Evolutionary conservation across 306 rosid genomes (phyloP).

Genomic region (Styphnolobium japonicum): DNA sequence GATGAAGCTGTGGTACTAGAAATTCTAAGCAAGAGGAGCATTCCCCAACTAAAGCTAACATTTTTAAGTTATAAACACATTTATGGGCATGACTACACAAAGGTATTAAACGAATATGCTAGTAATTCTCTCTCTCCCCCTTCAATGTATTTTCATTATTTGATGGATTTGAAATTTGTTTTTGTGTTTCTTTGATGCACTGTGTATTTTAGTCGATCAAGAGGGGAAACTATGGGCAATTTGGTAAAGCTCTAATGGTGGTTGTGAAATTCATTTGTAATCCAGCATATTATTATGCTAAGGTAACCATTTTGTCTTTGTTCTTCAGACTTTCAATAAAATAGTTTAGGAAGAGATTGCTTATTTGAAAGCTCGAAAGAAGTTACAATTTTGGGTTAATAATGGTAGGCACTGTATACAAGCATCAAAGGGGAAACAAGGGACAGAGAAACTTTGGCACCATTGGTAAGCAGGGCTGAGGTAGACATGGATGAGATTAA

Average conservation of each 20-base stretch:
- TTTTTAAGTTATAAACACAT: constrained; percentile 67
- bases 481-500: constrained; percentile 61
- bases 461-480: constrained; percentile 55
- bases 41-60: constrained; percentile 65
- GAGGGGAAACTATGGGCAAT: constrained; percentile 41
- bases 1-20: constrained; percentile 67
- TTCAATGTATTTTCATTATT: not conserved
- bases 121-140: not conserved
- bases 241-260: constrained; percentile 44
- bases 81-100: constrained; percentile 66
- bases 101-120: constrained; percentile 33
- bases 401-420: constrained; percentile 41
- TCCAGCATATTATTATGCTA: constrained; percentile 54
- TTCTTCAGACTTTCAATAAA: not conserved
- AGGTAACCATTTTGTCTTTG: constrained; percentile 31
- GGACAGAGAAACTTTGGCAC: constrained; percentile 35
- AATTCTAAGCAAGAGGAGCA: constrained; percentile 70
- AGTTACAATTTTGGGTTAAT: not conserved
- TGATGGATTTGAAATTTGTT: not conserved
- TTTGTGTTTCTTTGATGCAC: not conserved
- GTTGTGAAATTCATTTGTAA: constrained; percentile 52
- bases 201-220: constrained; percentile 46
- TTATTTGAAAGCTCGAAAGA: not conserved
- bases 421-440: constrained; percentile 42
- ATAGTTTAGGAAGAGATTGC: not conserved